Evolutionary conservation across 441 rosid genomes (phyloP).

Genomic region (Lepidium campestre): DNA sequence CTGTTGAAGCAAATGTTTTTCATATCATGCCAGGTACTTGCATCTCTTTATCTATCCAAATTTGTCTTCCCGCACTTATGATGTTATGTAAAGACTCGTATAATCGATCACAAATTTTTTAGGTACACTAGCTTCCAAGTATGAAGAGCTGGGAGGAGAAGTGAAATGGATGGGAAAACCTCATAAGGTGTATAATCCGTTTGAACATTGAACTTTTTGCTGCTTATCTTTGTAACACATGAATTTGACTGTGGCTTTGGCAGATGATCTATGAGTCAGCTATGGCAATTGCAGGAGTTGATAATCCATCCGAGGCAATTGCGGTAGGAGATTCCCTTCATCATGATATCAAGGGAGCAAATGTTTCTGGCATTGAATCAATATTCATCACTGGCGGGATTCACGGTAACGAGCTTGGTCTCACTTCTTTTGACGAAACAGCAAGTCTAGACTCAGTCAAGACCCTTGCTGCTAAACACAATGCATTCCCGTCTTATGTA

Average conservation of each 20-base stretch:
- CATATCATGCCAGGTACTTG: conserved; percentile 80
- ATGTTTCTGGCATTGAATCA: conserved; percentile 70
- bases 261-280: conserved; percentile 86
- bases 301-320: conserved; percentile 49
- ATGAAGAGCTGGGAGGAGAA: conserved; percentile 82
- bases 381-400: conserved; percentile 70
- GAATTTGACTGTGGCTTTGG: background rate
- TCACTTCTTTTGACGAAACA: conserved; percentile 50
- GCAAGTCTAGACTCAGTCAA: conserved; percentile 53
- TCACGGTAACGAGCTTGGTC: conserved; percentile 75
- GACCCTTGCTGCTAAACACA: conserved; percentile 52
- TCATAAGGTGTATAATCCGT: conserved; percentile 42
- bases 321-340: conserved; percentile 91
- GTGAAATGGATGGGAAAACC: conserved; percentile 99
- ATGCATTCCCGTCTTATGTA: conserved; percentile 63
- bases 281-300: conserved; percentile 55
- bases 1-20: conserved; percentile 81
- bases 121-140: conserved; percentile 79
- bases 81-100: background rate
- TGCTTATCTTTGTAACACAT: background rate
- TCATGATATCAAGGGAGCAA: conserved; percentile 88
- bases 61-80: background rate
- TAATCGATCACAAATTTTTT: background rate
- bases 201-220: background rate
- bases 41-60: background rate